Percentiles rank a stretch among this genome's conserved stretches.
These are phyloP conservation scores for Proliferodiscus dingleyae DNA, from an alignment of 2,329 filamentous ascomycete species.

Conservation along the genomic window DNA sequence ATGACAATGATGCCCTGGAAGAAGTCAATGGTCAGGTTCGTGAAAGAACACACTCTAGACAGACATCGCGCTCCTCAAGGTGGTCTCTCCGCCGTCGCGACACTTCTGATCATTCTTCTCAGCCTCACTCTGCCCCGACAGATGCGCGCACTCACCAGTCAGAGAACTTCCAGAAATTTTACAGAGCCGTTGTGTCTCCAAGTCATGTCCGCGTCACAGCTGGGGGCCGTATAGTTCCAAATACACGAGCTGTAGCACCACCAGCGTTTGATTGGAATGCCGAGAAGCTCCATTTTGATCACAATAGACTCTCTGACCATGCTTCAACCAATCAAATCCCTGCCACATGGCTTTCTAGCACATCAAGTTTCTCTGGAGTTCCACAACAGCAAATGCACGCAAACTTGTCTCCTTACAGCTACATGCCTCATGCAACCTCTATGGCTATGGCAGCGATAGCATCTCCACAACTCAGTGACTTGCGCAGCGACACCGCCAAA, in stretches of 20 bases:
- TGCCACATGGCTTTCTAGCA: constrained; percentile 8
- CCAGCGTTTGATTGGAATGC: constrained; percentile 26
- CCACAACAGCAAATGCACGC: constrained; percentile 13
- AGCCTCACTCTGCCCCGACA: constrained; percentile 48
- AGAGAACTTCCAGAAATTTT: constrained; percentile 64
- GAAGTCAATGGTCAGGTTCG: constrained; percentile 13
- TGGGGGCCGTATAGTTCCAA: constrained; percentile 62
- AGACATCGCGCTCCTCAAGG: constrained; percentile 10
- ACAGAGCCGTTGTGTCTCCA: constrained; percentile 63
- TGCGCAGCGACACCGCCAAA: constrained; percentile 1
- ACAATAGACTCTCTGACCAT: constrained; percentile 5
- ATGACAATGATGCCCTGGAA: constrained; percentile 17
- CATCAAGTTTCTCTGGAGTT: constrained; percentile 9
- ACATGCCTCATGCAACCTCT: constrained; percentile 10
- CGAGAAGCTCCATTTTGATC: constrained; percentile 24
- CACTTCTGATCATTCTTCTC: constrained; percentile 28
- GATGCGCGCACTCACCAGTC: constrained; percentile 51
- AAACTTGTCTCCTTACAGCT: constrained; percentile 17
- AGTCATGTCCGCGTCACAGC: constrained; percentile 64
- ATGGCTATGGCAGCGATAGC: constrained; percentile 10
- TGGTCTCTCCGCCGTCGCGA: constrained; percentile 30
- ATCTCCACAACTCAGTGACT: constrained; percentile 5
- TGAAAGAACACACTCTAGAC: constrained; percentile 6
- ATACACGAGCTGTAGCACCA: constrained; percentile 42
- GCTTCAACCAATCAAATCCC: neutral